phyloP scores from a whole-genome alignment of 129 eudicot species.

The Helichrysum umbraculigerum region DNA sequence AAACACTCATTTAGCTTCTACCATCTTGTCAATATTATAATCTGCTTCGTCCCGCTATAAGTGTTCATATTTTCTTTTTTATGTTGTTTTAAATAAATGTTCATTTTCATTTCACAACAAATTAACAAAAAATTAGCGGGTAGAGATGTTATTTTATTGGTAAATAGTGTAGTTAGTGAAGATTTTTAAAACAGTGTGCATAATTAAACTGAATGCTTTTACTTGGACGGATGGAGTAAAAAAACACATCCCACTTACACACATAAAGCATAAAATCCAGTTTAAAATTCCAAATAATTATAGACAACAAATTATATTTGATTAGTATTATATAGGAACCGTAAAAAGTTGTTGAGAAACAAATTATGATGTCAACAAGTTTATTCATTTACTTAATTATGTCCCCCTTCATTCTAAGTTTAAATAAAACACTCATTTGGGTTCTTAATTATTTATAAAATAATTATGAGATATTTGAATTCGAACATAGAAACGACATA shows the following conservation, averaged over 20 bases:
- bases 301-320: conserved; percentile 14
- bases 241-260: background rate
- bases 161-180: no score
- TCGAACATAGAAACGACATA: conserved; percentile 2
- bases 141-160: no score
- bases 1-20: conserved; percentile 39
- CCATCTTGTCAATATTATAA: conserved; percentile 33
- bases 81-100: no score
- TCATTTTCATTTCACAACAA: no score
- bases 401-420: conserved; percentile 10
- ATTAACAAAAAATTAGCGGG: no score
- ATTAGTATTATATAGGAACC: conserved; percentile 15
- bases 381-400: background rate
- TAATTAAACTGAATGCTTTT: no score
- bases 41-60: no score
- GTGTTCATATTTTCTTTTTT: no score
- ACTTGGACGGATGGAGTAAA: no score
- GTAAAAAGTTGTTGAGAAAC: conserved; percentile 25
- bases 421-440: conserved; percentile 22
- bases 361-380: conserved; percentile 37
- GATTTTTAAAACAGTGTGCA: no score
- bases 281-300: conserved; percentile 24
- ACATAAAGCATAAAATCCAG: conserved; percentile 15
- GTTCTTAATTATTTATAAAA: background rate
- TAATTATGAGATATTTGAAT: conserved; percentile 9